Percentiles rank a stretch among this genome's conserved stretches.
phyloP scores from a whole-genome alignment of 768 basidiomycete genomes.

The Mycena chlorophos region DNA sequence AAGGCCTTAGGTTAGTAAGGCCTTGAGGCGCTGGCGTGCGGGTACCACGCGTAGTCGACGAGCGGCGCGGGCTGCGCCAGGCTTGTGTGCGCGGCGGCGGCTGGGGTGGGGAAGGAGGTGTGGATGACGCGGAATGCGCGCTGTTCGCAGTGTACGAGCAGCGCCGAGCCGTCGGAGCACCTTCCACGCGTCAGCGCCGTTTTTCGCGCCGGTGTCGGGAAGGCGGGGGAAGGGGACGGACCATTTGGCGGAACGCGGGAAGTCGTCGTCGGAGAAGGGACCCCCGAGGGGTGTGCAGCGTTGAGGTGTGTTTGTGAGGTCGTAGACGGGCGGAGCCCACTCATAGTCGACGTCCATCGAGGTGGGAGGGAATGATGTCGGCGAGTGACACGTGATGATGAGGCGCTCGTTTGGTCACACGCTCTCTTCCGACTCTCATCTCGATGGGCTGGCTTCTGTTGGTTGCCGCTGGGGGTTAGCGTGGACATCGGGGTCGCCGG shows the following conservation, averaged over 20 bases:
- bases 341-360: neutral
- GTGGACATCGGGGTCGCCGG: too few relatives aligned
- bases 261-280: neutral
- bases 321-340: neutral
- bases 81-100: neutral
- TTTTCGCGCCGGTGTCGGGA: neutral
- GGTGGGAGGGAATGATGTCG: too few relatives aligned
- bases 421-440: too few relatives aligned
- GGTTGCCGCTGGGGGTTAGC: too few relatives aligned
- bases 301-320: neutral
- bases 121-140: neutral
- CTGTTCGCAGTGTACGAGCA: neutral
- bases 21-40: slow-evolving; percentile 59
- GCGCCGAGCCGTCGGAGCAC: neutral
- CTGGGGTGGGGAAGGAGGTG: neutral
- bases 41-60: slow-evolving; percentile 84
- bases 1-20: too few relatives aligned
- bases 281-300: neutral
- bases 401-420: too few relatives aligned
- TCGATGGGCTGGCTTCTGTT: too few relatives aligned
- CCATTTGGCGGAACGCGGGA: neutral
- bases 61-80: slow-evolving; percentile 67
- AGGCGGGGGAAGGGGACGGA: neutral
- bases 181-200: neutral
- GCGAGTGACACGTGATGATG: too few relatives aligned